A percentile compares a stretch with the other conserved stretches of the same genome.
Conservation (phyloP, 768 basidiomycete genomes). For the Ramaria sp. region DNA sequence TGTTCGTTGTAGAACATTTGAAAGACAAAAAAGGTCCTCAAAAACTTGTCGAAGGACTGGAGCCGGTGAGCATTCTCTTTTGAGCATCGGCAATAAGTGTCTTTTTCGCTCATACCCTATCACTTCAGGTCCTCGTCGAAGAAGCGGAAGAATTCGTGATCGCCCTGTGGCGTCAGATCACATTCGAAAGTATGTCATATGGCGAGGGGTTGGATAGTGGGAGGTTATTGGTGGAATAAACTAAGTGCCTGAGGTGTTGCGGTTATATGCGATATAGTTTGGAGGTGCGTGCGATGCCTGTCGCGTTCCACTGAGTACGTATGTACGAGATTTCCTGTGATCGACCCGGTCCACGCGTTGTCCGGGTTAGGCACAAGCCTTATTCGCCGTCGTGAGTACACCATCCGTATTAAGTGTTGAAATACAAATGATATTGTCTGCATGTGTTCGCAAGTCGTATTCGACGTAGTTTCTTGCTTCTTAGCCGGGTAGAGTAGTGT, state of each 20-base stretch:
- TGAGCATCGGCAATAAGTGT: not conserved
- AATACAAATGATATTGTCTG: slow-evolving; percentile 35
- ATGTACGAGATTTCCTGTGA: slow-evolving; percentile 2
- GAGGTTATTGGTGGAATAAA: slow-evolving; percentile 66
- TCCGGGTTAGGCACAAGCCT: not conserved
- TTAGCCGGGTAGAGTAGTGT: not conserved
- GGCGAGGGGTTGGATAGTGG: slow-evolving; percentile 83
- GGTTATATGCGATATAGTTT: not conserved
- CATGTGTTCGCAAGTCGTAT: slow-evolving; percentile 13
- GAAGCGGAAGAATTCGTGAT: slow-evolving; percentile 74
- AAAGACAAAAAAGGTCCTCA: slow-evolving; percentile 81
- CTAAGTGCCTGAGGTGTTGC: not conserved
- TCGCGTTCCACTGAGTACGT: slow-evolving; percentile 1
- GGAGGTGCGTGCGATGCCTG: not conserved
- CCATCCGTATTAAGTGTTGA: slow-evolving; percentile 33
- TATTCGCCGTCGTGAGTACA: slow-evolving; percentile 41
- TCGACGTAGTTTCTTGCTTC: slow-evolving; percentile 9
- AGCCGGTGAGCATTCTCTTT: slow-evolving; percentile 53
- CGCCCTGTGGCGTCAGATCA: slow-evolving; percentile 82
- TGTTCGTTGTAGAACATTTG: slow-evolving; percentile 88
- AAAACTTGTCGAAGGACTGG: slow-evolving; percentile 81
- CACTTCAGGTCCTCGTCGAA: slow-evolving; percentile 77
- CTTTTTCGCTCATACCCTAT: not conserved
- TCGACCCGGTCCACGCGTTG: slow-evolving; percentile 1
- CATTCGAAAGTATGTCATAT: slow-evolving; percentile 93